These are phyloP conservation scores for Solanum sitiens DNA, from an alignment of 257 asterid species.

Conservation along the genomic window DNA sequence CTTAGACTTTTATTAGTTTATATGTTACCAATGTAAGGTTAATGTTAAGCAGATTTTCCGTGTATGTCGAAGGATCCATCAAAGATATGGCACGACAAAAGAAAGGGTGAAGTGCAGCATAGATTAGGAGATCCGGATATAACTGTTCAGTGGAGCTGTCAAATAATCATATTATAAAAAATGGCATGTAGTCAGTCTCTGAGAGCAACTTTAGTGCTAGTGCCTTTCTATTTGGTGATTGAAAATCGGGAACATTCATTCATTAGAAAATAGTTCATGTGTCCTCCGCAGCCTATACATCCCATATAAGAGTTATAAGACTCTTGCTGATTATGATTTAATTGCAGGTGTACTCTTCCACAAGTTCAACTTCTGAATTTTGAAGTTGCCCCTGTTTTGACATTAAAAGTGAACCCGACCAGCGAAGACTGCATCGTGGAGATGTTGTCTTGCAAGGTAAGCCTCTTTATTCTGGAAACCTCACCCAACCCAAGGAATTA, in stretches of 20 bases:
- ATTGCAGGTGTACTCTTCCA: conserved; percentile 71
- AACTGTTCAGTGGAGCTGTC: not conserved
- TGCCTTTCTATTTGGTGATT: not conserved
- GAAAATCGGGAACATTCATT: not conserved
- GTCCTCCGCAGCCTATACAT: not conserved
- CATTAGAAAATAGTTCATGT: not conserved
- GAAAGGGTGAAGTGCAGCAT: not conserved
- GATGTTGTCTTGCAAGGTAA: conserved; percentile 82
- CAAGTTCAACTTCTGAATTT: conserved; percentile 66
- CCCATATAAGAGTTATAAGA: not conserved
- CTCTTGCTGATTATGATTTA: not conserved
- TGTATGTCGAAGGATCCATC: not conserved
- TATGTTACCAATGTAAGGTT: not conserved
- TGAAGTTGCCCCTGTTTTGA: conserved; percentile 74
- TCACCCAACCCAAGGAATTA: not conserved
- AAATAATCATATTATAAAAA: not conserved
- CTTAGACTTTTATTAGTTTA: not conserved
- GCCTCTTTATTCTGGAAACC: not conserved
- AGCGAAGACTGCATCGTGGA: conserved; percentile 52
- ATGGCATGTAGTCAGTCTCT: not conserved
- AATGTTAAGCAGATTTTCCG: not conserved
- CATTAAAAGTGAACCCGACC: conserved; percentile 53
- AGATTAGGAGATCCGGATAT: not conserved
- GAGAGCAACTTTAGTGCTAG: not conserved
- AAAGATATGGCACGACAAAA: not conserved